Percentiles rank a stretch among this genome's conserved stretches.
These are phyloP conservation scores for Amoebophrya sp. DNA, from an alignment of 169 alveolate genomes.

Conservation along the genomic window DNA sequence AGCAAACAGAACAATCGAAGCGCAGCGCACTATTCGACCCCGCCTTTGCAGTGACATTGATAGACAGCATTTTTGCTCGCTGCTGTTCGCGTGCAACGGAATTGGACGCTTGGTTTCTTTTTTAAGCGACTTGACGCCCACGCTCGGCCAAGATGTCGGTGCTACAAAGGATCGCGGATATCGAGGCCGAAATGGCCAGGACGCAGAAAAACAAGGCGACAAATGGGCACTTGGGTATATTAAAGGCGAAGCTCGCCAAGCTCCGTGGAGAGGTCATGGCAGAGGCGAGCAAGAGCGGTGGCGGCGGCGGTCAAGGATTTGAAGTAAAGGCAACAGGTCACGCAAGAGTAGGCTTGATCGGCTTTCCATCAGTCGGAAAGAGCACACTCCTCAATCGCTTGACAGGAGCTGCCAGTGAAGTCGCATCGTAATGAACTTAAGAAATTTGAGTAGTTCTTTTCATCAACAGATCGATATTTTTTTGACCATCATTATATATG, in stretches of 20 bases:
- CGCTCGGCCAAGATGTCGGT: too few species aligned
- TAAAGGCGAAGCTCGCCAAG: conserved; percentile 66
- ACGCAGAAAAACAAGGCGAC: conserved; percentile 98
- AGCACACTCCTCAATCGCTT: conserved; percentile 91
- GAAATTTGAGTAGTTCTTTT: too few species aligned
- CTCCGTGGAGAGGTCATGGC: conserved; percentile 42
- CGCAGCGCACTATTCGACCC: too few species aligned
- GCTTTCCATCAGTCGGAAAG: conserved; percentile 99
- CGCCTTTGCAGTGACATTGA: too few species aligned
- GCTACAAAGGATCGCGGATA: background rate
- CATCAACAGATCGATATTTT: too few species aligned
- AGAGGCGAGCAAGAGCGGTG: conserved; percentile 38
- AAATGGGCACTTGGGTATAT: conserved; percentile 89
- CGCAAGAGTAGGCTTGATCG: conserved; percentile 97
- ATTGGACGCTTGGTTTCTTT: too few species aligned
- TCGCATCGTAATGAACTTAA: background rate
- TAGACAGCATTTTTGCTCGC: too few species aligned
- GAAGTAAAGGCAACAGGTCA: conserved; percentile 60
- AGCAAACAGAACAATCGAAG: too few species aligned
- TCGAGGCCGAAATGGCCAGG: conserved; percentile 93
- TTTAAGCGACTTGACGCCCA: too few species aligned
- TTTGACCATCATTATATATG: too few species aligned
- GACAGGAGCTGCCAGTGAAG: conserved; percentile 57
- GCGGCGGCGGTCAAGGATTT: conserved; percentile 47
- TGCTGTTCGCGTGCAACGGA: too few species aligned